phyloP scores from a whole-genome alignment of 2,329 filamentous ascomycete species.

The Cercospora sojina region DNA sequence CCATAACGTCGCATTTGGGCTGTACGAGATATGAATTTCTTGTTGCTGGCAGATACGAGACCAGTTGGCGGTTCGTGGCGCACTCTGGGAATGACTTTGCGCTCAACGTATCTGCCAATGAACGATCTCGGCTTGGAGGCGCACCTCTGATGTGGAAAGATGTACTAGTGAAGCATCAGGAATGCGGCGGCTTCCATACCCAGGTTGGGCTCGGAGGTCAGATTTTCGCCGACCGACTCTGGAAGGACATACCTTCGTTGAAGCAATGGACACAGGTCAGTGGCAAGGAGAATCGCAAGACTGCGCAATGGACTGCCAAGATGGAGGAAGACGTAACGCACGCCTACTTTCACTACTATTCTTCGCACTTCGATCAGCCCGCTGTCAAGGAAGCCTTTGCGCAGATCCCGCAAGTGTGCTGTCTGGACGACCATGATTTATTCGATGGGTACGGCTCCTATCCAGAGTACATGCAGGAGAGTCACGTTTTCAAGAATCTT shows the following conservation, averaged over 20 bases:
- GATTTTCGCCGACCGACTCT: slow-evolving; percentile 91
- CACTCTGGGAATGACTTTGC: slow-evolving; percentile 97
- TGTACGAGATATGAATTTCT: slow-evolving; percentile 98
- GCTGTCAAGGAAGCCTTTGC: slow-evolving; percentile 93
- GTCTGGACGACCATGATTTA: slow-evolving; percentile 96
- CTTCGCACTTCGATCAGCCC: slow-evolving; percentile 95
- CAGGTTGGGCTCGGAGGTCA: slow-evolving; percentile 91
- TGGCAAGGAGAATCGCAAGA: slow-evolving; percentile 90
- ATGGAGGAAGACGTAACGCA: slow-evolving; percentile 95
- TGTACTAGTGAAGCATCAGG: slow-evolving; percentile 92
- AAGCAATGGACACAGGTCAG: slow-evolving; percentile 94
- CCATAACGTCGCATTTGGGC: slow-evolving; percentile 91
- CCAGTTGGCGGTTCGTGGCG: slow-evolving; percentile 91
- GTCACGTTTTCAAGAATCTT: slow-evolving; percentile 97
- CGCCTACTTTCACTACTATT: slow-evolving; percentile 98
- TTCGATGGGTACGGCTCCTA: slow-evolving; percentile 98
- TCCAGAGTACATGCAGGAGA: slow-evolving; percentile 97
- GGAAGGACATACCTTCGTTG: slow-evolving; percentile 90
- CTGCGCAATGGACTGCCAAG: slow-evolving; percentile 84
- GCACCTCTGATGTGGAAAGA: slow-evolving; percentile 99
- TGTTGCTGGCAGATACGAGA: slow-evolving; percentile 85
- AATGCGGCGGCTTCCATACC: slow-evolving; percentile 92
- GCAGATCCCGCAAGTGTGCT: slow-evolving; percentile 90
- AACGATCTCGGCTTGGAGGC: slow-evolving; percentile 81
- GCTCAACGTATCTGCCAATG: slow-evolving; percentile 79